Evolutionary conservation across 2,329 filamentous ascomycete species (phyloP), one percentile per base, ranked within the genome.

Genomic region (Stachybotrys chlorohalonatus): DNA sequence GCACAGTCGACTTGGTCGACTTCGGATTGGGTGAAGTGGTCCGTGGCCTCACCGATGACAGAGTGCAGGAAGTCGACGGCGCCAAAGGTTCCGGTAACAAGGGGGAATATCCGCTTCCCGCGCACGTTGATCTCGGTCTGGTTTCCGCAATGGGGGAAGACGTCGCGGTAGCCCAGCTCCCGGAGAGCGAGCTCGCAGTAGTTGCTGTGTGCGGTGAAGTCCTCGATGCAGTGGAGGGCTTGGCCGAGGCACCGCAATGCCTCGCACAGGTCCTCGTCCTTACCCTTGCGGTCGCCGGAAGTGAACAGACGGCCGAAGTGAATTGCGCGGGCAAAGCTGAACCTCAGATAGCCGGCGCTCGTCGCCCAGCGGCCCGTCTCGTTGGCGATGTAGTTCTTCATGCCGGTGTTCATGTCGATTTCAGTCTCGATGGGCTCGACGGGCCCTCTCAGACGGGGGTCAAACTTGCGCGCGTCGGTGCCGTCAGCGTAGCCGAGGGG

Each of bases 331-430:
- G 79, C 78, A 58, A 94, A 77, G 62, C 87, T 91, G 71, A 83
- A 89, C 61, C 85, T 84, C 56, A 96, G 79, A 64, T 93, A 96
- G 46, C 89, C 92, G 7, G 89, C 77, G 59, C 91, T 96, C 17
- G 94, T 99, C 1, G 92, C 90, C 89, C 92, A 96, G 47, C 83
- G 81, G 5, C 91, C 90, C 13, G 74, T 76, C 68, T 97, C 93
- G 64, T 96, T 97, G 57, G 93, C 85, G 61, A 99, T 97, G 70
- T 99, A 99, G 69, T 97, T 97, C 73, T 97, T 99, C 93, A 99
- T 96, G n/a, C 92, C 92, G 1, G 89, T 94, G 6, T 80, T 74
- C 39, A 74, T 73, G 64, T 94, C 89, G 55, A 94, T 81, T 56
- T 89, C 84, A 17, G 89, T 82, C 65, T 94, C 89, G 47, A 81